Conservation (phyloP, 345 rosid genomes). For the Salix udensis region DNA sequence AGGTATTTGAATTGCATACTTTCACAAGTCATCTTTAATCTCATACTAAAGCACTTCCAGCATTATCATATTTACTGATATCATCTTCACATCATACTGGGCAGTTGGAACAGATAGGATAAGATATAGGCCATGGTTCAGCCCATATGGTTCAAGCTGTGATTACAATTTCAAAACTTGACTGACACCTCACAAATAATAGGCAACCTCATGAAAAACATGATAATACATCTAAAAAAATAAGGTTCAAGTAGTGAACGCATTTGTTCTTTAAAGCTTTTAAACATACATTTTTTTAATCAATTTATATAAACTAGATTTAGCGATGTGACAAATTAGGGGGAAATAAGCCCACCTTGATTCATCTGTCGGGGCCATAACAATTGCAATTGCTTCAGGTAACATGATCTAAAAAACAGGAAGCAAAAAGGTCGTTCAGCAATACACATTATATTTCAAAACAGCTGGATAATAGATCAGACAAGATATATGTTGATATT, state of each 20-base stretch:
- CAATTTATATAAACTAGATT: neutral
- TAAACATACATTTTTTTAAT: neutral
- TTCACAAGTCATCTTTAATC: too few relatives aligned
- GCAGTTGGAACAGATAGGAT: too few relatives aligned
- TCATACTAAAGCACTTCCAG: too few relatives aligned
- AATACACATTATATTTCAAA: neutral
- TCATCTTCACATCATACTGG: too few relatives aligned
- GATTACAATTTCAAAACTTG: neutral
- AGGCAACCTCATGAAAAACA: neutral
- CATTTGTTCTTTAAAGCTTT: neutral
- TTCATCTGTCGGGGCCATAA: constrained; percentile 92
- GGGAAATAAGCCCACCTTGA: constrained; percentile 43
- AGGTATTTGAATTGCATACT: too few relatives aligned
- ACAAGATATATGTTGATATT: neutral
- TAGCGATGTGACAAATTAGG: too few relatives aligned
- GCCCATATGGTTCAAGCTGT: neutral
- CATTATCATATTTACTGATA: too few relatives aligned
- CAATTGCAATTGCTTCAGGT: constrained; percentile 89
- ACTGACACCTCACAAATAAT: neutral
- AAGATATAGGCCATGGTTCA: neutral
- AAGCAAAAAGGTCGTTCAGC: constrained; percentile 2
- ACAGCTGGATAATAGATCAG: neutral
- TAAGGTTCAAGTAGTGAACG: too few relatives aligned
- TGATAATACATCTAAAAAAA: too few relatives aligned
- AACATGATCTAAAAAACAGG: constrained; percentile 60